Evolutionary conservation across 78 protist species (phyloP).

Genomic region (Acrasis kona): DNA sequence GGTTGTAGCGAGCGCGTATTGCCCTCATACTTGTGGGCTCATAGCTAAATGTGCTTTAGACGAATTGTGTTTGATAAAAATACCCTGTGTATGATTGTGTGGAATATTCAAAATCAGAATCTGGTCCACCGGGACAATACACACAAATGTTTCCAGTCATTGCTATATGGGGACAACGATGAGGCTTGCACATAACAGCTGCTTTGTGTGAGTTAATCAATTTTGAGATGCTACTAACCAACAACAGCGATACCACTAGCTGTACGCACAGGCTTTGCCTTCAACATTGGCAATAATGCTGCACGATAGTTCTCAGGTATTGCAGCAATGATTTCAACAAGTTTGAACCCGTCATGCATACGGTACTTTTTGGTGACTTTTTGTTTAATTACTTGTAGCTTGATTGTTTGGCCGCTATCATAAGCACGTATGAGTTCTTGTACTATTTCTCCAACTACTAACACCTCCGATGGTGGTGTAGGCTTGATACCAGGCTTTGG

Average conservation of each 20-base stretch:
- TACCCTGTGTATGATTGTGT: conserved; percentile 40
- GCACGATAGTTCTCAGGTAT: conserved; percentile 71
- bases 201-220: too few relatives aligned
- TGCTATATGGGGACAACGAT: conserved; percentile 92
- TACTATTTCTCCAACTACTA: too few relatives aligned
- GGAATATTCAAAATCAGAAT: conserved; percentile 93
- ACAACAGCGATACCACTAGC: too few relatives aligned
- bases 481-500: too few relatives aligned
- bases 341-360: conserved; percentile 46
- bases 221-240: too few relatives aligned
- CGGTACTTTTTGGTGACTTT: background rate
- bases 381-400: too few relatives aligned
- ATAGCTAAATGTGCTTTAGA: too few relatives aligned
- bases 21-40: conserved; percentile 98
- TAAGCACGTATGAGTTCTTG: too few relatives aligned
- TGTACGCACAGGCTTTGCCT: conserved; percentile 87
- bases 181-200: conserved; percentile 97
- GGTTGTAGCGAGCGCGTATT: conserved; percentile 89
- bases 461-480: too few relatives aligned
- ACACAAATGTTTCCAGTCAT: conserved; percentile 65
- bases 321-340: conserved; percentile 78
- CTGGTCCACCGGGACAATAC: conserved; percentile 94
- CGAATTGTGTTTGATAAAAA: too few relatives aligned
- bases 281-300: conserved; percentile 58
- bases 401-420: too few relatives aligned